Evolutionary conservation across 495 filamentous ascomycete genomes (phyloP), one percentile per base, ranked within the genome.

Genomic region (Neurospora sp.): DNA sequence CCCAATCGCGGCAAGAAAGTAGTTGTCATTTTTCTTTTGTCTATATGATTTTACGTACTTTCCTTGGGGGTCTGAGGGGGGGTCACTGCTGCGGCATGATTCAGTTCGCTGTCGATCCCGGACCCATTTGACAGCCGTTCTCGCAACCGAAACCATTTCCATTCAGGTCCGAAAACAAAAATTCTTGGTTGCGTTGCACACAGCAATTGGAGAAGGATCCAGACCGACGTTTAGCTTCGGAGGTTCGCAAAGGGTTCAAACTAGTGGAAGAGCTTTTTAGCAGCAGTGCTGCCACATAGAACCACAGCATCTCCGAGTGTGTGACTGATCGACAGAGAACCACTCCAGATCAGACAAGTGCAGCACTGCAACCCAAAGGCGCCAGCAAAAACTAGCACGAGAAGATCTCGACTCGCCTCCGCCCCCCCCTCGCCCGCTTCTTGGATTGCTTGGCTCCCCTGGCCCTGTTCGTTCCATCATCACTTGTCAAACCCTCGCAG

Each of bases 351-450:
- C 27, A 27, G 48, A 65, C 40, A 71, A 41, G 68, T 69, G 70
- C 73, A 72, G 73, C 48, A 68, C 73, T 69, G 70, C 48, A 68
- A 68, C 70, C 16, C 27, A 71, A 40, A 39, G 40, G 40, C 70
- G 42, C 39, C 72, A 42, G 40, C 31, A 42, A 70, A 45, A 73
- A 41, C 72, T 48, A 72, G 73, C 65, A 73, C 69, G 70, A 75
- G 76, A 45, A 71, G 73, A 78, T 78, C 77, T 80, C 77, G 78
- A 80, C 78, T 80, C 77, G 73, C 59, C 73, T 59, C 65, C 41
- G 72, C 75, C 74, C 77, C 77, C 77, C 77, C 76, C 77, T 27
- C 37, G 17, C 53, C 53, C 27, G 53, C 53, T 37, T 17, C 14
- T 65, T 8, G 27, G 53, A 17, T 65, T 65, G 53, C 53, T 65